Evolutionary conservation across 2,329 filamentous ascomycete species (phyloP).

Genomic region (Alternaria ethzedia): DNA sequence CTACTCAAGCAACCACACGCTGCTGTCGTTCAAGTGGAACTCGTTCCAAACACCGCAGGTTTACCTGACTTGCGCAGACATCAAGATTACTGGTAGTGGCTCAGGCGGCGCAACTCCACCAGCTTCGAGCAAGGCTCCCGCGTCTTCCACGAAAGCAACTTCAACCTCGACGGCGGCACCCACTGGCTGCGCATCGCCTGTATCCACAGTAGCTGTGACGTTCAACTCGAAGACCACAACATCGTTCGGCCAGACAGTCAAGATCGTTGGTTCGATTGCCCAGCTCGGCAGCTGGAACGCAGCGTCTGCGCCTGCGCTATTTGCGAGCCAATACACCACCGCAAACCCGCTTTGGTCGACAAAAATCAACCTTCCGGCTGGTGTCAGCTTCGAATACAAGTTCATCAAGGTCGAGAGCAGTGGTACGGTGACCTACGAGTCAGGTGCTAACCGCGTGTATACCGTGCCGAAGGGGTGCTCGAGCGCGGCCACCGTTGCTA

Average conservation of each 20-base stretch:
- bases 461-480: slow-evolving; percentile 35
- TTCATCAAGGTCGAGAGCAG: slow-evolving; percentile 56
- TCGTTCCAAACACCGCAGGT: slow-evolving; percentile 44
- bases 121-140: slow-evolving; percentile 22
- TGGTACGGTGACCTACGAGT: slow-evolving; percentile 55
- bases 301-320: slow-evolving; percentile 48
- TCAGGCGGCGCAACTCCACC: slow-evolving; percentile 17
- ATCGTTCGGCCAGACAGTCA: slow-evolving; percentile 57
- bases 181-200: slow-evolving; percentile 30
- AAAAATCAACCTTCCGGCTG: slow-evolving; percentile 51
- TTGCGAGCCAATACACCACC: slow-evolving; percentile 52
- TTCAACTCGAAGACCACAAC: slow-evolving; percentile 58
- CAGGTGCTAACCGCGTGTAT: slow-evolving; percentile 50
- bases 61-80: slow-evolving; percentile 43
- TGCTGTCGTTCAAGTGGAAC: slow-evolving; percentile 43
- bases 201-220: slow-evolving; percentile 44
- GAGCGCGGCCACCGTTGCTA: slow-evolving; percentile 22
- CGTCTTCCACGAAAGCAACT: slow-evolving; percentile 13
- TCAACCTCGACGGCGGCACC: slow-evolving; percentile 19
- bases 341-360: slow-evolving; percentile 56
- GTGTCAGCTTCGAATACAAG: slow-evolving; percentile 53
- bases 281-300: slow-evolving; percentile 56
- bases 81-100: slow-evolving; percentile 33
- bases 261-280: slow-evolving; percentile 52
- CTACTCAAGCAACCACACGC: slow-evolving; percentile 40